Evolutionary conservation across 495 filamentous ascomycete genomes (phyloP).

Genomic region (Lichenothelia convexa): DNA sequence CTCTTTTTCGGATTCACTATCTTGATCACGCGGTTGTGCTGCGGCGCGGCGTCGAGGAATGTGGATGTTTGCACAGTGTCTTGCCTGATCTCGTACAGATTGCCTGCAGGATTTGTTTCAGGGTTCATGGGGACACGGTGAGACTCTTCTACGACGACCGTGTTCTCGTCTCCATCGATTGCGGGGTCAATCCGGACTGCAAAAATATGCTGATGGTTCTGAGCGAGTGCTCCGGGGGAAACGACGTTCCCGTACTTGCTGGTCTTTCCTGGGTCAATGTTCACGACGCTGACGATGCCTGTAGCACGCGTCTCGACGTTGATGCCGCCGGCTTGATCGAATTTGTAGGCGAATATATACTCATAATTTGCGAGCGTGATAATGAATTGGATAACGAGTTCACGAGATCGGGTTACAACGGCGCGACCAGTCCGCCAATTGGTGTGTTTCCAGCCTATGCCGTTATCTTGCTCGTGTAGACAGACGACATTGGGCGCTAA

Average conservation of each 20-base stretch:
- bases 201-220: constrained; percentile 37
- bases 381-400: constrained; percentile 54
- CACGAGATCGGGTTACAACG: constrained; percentile 39
- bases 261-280: constrained; percentile 29
- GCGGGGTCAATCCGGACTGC: constrained; percentile 35
- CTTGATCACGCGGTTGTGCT: constrained; percentile 20
- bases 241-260: constrained; percentile 32
- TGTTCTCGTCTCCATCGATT: constrained; percentile 33
- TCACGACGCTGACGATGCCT: constrained; percentile 28
- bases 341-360: constrained; percentile 38
- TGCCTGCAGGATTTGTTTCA: constrained; percentile 29
- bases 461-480: constrained; percentile 51
- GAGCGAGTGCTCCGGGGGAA: constrained; percentile 26
- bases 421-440: constrained; percentile 45
- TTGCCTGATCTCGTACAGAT: constrained; percentile 29
- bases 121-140: constrained; percentile 22
- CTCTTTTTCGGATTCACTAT: constrained; percentile 29
- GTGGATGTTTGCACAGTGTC: constrained; percentile 26
- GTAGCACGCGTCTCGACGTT: constrained; percentile 31
- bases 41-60: constrained; percentile 24
- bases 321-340: constrained; percentile 32
- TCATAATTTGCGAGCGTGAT: constrained; percentile 70
- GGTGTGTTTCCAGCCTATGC: constrained; percentile 48
- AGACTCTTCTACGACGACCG: constrained; percentile 31
- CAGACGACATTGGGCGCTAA: constrained; percentile 40